Conservation (phyloP, 176 grass and related monocot genomes). For the Ensete glaucum region DNA sequence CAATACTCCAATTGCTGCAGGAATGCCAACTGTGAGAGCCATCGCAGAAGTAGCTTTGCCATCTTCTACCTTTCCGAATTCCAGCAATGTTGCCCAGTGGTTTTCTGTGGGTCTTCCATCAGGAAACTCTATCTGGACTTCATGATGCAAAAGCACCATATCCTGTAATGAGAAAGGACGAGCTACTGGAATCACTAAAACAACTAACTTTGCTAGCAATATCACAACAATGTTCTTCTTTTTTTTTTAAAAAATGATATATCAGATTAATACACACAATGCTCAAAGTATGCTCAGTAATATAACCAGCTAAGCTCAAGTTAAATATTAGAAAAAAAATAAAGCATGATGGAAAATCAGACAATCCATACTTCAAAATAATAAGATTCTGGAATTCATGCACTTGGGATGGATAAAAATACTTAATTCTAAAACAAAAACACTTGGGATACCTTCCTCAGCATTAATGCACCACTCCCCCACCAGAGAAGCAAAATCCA, state of each 20-base stretch:
- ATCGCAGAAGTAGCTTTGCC: constrained; percentile 61
- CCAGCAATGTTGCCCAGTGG: constrained; percentile 62
- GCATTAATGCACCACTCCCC: not conserved
- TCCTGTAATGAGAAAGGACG: constrained; percentile 34
- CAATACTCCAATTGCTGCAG: constrained; percentile 72
- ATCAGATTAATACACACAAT: too few species aligned
- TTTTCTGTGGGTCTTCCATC: constrained; percentile 54
- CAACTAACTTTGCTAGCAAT: too few species aligned
- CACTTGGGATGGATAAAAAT: too few species aligned
- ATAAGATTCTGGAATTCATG: too few species aligned
- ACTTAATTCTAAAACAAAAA: not conserved
- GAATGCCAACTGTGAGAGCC: constrained; percentile 88
- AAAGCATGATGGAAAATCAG: too few species aligned
- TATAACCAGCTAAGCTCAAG: too few species aligned
- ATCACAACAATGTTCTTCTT: too few species aligned
- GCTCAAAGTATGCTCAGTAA: too few species aligned
- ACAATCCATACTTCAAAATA: not conserved
- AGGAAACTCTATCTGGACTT: constrained; percentile 58
- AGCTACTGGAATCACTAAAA: not conserved
- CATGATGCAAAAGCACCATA: constrained; percentile 96
- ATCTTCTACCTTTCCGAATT: constrained; percentile 68
- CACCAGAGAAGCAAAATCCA: not conserved
- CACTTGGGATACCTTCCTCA: not conserved
- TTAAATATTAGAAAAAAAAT: too few species aligned
- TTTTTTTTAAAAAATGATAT: too few species aligned